Base-by-base conservation (phyloP, 352 stramenopile genomes). In the Globisporangium irregulare region DNA sequence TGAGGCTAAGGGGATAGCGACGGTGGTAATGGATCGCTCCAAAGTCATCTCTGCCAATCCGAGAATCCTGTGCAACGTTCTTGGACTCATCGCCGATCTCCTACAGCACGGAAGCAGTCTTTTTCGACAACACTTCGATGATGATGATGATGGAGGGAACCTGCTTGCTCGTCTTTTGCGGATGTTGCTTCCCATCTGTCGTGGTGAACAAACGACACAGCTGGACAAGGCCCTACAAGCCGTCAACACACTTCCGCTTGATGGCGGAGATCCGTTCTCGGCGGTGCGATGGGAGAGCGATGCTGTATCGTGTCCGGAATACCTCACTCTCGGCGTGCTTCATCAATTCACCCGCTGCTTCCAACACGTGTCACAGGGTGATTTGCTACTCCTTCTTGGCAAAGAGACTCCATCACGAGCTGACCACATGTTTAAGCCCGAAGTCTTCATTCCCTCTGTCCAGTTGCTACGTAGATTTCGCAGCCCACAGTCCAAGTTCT, bases 331-430 rank as follows among this genome's bases (percentile, higher is more conserved):
- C 9, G 32, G 24, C 0, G 46, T 66, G 25, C 58, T 66, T 48
- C 57, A 66, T n/a, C 65, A 70, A 27, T 56, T 46, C 12, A 24
- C 54, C n/a, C 58, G 65, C 15, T 70, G 65, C 50, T 66, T 70
- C 25, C 46, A 20, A 3, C 24, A 50, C 27, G 25, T 46, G 14
- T 34, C 32, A 12, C 24, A 22, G 4, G 20, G 54, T 8, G 46
- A 65, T 20, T 29, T 65, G n/a, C 9, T 34, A 12, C 8, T 29
- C 4, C 24, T 70, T 14, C 65, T 70, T 8, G 65, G 58, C 8
- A 25, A 18, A 18, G 46, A 61, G 15, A 29, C 6, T 9, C 5
- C 50, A 25, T 50, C 65, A n/a, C 18, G 46, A 3, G 22, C 32
- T 43, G 65, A 61, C 25, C 38, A 6, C 4, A 12, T n/a, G 18